These are phyloP conservation scores for Polychaeton citri DNA, from an alignment of 2,329 filamentous ascomycete species.

Conservation along the genomic window DNA sequence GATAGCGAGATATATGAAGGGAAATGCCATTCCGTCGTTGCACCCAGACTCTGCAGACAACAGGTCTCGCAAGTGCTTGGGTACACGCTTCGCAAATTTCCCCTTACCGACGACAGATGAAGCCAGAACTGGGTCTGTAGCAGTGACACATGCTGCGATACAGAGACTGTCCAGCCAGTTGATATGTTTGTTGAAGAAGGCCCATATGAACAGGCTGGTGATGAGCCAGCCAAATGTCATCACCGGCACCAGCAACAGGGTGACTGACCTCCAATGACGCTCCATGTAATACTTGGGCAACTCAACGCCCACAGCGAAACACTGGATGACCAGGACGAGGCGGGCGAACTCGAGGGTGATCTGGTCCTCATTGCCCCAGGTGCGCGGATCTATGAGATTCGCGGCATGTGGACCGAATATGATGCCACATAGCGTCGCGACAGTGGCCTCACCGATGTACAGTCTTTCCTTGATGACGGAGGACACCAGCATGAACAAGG, in stretches of 20 bases:
- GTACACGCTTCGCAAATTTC: constrained; percentile 94
- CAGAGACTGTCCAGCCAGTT: constrained; percentile 83
- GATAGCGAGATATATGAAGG: constrained; percentile 84
- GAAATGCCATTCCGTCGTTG: constrained; percentile 99
- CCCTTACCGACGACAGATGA: constrained; percentile 98
- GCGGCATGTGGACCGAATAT: constrained; percentile 80
- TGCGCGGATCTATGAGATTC: constrained; percentile 60
- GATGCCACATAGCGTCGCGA: constrained; percentile 76
- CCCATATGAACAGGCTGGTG: constrained; percentile 90
- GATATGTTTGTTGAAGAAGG: constrained; percentile 59
- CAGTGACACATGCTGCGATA: constrained; percentile 85
- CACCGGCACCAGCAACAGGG: constrained; percentile 77
- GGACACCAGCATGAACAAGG: constrained; percentile 95
- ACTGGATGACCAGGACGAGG: constrained; percentile 81
- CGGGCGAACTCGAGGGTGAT: constrained; percentile 82
- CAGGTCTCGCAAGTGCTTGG: constrained; percentile 90
- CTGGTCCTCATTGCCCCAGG: constrained; percentile 75
- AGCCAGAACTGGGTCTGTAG: constrained; percentile 90
- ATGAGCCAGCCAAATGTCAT: constrained; percentile 96
- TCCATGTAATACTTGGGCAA: constrained; percentile 95
- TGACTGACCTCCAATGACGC: constrained; percentile 86
- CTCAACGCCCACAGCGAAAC: constrained; percentile 83
- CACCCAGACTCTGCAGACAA: constrained; percentile 94
- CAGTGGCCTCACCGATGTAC: constrained; percentile 96
- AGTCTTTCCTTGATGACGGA: constrained; percentile 96